These are phyloP conservation scores for Backusella parvicylindrica DNA, from an alignment of 192 early-diverging fungal genomes.

Conservation along the genomic window DNA sequence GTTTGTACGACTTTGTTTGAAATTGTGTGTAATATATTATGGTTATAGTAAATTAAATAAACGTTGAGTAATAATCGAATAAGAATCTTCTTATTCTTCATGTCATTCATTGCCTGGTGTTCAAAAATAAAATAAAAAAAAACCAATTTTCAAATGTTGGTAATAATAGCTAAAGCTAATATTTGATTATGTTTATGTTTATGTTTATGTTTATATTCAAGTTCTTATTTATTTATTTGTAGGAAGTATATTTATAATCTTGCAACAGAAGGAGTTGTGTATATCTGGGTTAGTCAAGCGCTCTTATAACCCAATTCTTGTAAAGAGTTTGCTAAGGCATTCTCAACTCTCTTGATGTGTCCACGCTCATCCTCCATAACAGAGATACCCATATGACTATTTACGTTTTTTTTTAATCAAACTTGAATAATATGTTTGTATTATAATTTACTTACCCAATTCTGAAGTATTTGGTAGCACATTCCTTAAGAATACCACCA, in stretches of 20 bases:
- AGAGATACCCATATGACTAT: conserved; percentile 79
- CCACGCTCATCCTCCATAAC: conserved; percentile 54
- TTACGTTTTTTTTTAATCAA: background rate
- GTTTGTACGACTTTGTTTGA: no score
- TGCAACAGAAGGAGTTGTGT: background rate
- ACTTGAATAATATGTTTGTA: background rate
- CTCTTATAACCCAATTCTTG: conserved; percentile 40
- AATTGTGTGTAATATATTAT: no score
- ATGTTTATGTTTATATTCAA: background rate
- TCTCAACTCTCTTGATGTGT: conserved; percentile 63
- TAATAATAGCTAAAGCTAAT: no score
- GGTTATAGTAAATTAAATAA: no score
- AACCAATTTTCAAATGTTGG: no score
- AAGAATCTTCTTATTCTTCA: no score
- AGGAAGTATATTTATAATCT: background rate
- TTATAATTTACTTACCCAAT: conserved; percentile 52
- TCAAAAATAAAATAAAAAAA: no score
- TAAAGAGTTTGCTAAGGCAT: conserved; percentile 58
- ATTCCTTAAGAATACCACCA: conserved; percentile 83
- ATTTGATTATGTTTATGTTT: background rate
- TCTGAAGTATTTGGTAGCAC: conserved; percentile 91
- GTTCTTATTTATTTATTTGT: background rate
- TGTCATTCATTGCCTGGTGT: no score
- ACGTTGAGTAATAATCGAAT: no score
- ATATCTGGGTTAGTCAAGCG: background rate